A percentile compares a stretch with the other conserved stretches of the same genome.
These are phyloP conservation scores for Suillus subluteus DNA, from an alignment of 768 basidiomycete species.

Conservation along the genomic window DNA sequence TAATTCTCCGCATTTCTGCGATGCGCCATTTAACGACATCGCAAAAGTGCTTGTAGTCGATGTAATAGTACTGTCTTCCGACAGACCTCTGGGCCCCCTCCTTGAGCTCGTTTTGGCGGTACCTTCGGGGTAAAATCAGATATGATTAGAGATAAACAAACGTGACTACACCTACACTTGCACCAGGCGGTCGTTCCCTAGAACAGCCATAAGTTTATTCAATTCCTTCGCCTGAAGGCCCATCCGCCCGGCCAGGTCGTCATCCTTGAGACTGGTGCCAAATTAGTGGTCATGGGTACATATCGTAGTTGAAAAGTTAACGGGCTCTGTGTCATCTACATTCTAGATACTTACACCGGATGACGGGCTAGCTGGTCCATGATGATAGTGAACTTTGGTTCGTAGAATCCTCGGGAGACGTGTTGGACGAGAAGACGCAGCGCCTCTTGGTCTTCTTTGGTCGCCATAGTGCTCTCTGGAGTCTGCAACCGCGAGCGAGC, in stretches of 20 bases:
- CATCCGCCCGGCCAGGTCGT: slow-evolving; percentile 90
- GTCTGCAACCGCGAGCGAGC: neutral
- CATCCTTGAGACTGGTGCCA: slow-evolving; percentile 78
- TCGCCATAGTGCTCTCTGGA: slow-evolving; percentile 47
- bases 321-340: slow-evolving; percentile 30
- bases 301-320: slow-evolving; percentile 16
- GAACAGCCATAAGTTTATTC: slow-evolving; percentile 83
- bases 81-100: slow-evolving; percentile 88
- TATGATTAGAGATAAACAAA: slow-evolving; percentile 6
- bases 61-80: slow-evolving; percentile 93
- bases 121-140: slow-evolving; percentile 45
- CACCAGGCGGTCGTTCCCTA: slow-evolving; percentile 79
- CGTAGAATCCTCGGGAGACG: slow-evolving; percentile 94
- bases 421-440: slow-evolving; percentile 90
- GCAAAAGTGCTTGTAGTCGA: slow-evolving; percentile 93
- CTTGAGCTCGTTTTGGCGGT: slow-evolving; percentile 90
- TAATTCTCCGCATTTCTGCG: slow-evolving; percentile 86
- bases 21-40: slow-evolving; percentile 98
- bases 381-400: slow-evolving; percentile 87
- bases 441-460: slow-evolving; percentile 80
- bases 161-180: slow-evolving; percentile 58
- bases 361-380: slow-evolving; percentile 93
- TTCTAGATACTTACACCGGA: slow-evolving; percentile 81
- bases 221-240: slow-evolving; percentile 89
- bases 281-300: slow-evolving; percentile 5